Evolutionary conservation across 352 stramenopile species (phyloP).

Genomic region (Hyaloperonospora arabidopsidis): DNA sequence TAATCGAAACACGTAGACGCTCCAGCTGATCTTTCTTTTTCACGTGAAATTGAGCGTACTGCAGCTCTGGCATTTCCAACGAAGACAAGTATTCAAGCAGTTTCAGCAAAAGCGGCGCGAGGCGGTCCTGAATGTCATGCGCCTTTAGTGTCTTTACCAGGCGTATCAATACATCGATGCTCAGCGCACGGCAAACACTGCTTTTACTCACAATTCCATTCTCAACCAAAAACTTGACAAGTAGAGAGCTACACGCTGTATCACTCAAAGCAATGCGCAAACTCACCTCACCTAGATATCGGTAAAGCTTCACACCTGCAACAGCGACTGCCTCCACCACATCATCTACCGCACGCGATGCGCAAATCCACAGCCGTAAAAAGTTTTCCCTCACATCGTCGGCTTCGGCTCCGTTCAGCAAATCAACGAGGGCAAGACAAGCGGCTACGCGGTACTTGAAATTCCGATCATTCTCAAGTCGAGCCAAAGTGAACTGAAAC

Average conservation of each 20-base stretch:
- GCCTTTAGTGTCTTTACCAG: constrained; percentile 60
- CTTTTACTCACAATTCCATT: constrained; percentile 71
- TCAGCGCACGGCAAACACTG: constrained; percentile 50
- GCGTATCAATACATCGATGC: constrained; percentile 64
- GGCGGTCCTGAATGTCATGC: constrained; percentile 39
- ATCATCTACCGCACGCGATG: constrained; percentile 66
- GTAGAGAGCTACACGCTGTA: constrained; percentile 33
- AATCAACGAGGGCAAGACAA: constrained; percentile 50
- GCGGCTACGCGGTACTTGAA: constrained; percentile 79
- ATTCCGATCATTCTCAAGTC: constrained; percentile 59
- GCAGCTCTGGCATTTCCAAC: constrained; percentile 71
- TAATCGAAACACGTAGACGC: constrained; percentile 67
- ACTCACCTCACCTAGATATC: constrained; percentile 61
- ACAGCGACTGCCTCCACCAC: constrained; percentile 63
- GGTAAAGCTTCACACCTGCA: constrained; percentile 66
- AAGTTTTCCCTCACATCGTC: constrained; percentile 44
- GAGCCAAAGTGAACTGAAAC: constrained; percentile 47
- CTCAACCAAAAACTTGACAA: constrained; percentile 59
- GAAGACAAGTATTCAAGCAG: constrained; percentile 77
- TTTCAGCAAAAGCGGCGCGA: constrained; percentile 53
- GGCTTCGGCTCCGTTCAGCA: constrained; percentile 51
- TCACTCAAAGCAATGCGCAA: constrained; percentile 54
- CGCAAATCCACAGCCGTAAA: constrained; percentile 52
- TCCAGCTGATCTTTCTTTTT: constrained; percentile 80
- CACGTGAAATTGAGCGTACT: constrained; percentile 83